Base-by-base conservation (phyloP, 306 rosid species). In the Luffa aegyptiaca region DNA sequence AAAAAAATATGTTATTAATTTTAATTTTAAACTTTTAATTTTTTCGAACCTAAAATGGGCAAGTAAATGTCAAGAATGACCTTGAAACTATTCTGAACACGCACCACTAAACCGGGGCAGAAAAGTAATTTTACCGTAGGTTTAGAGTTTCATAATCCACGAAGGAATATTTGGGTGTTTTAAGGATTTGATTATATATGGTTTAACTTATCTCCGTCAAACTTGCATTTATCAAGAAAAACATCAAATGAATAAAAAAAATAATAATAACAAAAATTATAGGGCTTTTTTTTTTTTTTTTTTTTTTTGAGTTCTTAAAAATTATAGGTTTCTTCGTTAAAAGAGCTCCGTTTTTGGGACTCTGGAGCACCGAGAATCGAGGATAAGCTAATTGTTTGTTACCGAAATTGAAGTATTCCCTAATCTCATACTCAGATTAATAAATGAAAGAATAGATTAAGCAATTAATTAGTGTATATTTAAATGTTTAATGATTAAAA, bases 131-230 rank as follows among this genome's bases (percentile, higher is more conserved):
- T 39, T 0, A 4, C 9, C 3, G 49, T 17, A 0, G 14, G 49
- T 16, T 68, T 0, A 37, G 45, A 39, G 26, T 37, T 68, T 16
- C 6, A 41, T 16, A 5, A 8, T 68, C 46, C 14, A 42, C 16
- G 45, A 64, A 64, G 44, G 74, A 68, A 68, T 41, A 68, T 68
- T 68, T 68, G 49, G 51, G 49, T 41, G 74, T 68, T 65, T 39
- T 41, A 41, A 17, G 33, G 31, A 31, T 21, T 11, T 11, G 41
- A 33, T 59, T 59, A 59, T 21, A 6, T 18, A 6, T 18, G 36
- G 37, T 21, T 61, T 21, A 61, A 4, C 16, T 35, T 64, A 35
- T 65, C 44, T 68, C 7, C 12, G 74, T 68, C 51, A 39, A 37
- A 37, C 44, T 68, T 18, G 1, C 74, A 39, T 3, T 37, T 35